phyloP scores from a whole-genome alignment of 257 asterid species.

The Galeopsis tetrahit region DNA sequence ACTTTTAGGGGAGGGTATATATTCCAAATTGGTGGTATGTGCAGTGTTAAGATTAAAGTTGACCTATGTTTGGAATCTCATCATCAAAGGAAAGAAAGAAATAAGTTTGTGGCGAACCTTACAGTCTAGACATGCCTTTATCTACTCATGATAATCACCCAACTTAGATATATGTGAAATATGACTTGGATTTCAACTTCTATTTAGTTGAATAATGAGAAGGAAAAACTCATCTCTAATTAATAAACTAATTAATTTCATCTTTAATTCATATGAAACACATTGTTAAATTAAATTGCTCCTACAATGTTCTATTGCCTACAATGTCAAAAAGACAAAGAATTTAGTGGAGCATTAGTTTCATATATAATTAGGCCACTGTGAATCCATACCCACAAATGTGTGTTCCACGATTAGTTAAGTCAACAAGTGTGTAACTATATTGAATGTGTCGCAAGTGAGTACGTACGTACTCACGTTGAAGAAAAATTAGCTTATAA shows the following conservation, averaged over 20 bases:
- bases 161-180: conserved; percentile 52
- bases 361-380: conserved; percentile 8
- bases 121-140: conserved; percentile 49
- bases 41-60: conserved; percentile 43
- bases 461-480: background rate
- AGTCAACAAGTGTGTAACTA: conserved; percentile 17
- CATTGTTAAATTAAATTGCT: background rate
- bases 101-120: conserved; percentile 79
- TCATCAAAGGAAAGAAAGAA: conserved; percentile 57
- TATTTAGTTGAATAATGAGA: conserved; percentile 45
- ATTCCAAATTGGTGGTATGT: conserved; percentile 57
- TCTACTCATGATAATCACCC: conserved; percentile 48
- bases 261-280: background rate
- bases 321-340: conserved; percentile 3
- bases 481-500: background rate
- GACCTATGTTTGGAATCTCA: conserved; percentile 57
- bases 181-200: conserved; percentile 83
- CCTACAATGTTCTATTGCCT: background rate
- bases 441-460: conserved; percentile 1
- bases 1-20: conserved; percentile 45
- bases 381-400: conserved; percentile 31
- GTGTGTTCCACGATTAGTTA: conserved; percentile 19
- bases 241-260: background rate
- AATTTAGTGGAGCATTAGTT: conserved; percentile 34
- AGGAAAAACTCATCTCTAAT: conserved; percentile 39